Percentiles rank a stretch among this genome's conserved stretches.
phyloP scores from a whole-genome alignment of 352 stramenopile species.

The Phytophthora kernoviae region DNA sequence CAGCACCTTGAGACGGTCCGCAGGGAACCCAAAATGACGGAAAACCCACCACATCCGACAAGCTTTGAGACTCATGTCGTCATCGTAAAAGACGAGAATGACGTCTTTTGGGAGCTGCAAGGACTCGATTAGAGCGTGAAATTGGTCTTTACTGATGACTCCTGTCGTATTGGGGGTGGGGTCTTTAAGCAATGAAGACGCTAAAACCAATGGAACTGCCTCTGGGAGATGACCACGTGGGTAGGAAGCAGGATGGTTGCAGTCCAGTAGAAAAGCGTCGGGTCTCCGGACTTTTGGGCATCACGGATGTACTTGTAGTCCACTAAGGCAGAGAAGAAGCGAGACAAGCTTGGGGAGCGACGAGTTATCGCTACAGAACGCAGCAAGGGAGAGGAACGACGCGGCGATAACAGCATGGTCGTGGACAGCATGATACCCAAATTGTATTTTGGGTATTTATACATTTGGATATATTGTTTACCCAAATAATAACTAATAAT shows the following conservation, averaged over 20 bases:
- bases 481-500: too few species aligned
- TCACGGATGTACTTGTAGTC: slow-evolving; percentile 47
- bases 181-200: slow-evolving; percentile 61
- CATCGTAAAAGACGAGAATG: slow-evolving; percentile 82
- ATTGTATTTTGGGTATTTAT: too few species aligned
- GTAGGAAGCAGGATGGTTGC: slow-evolving; percentile 59
- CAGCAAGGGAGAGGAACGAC: background rate
- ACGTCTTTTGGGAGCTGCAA: slow-evolving; percentile 50
- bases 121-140: slow-evolving; percentile 46
- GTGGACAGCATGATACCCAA: too few species aligned
- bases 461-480: too few species aligned
- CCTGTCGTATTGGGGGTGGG: slow-evolving; percentile 45
- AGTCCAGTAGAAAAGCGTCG: slow-evolving; percentile 59
- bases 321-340: slow-evolving; percentile 43
- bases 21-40: slow-evolving; percentile 71
- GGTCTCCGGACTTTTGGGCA: slow-evolving; percentile 15
- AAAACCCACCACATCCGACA: slow-evolving; percentile 85
- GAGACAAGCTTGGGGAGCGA: slow-evolving; percentile 6
- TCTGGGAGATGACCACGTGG: slow-evolving; percentile 56
- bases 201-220: slow-evolving; percentile 46
- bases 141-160: slow-evolving; percentile 49
- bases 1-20: slow-evolving; percentile 80
- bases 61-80: slow-evolving; percentile 69
- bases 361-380: background rate
- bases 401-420: background rate